A percentile compares a stretch with the other conserved stretches of the same genome.
Evolutionary conservation across 2,329 filamentous ascomycete genomes (phyloP).

Genomic region (Botrytis sinoallii): DNA sequence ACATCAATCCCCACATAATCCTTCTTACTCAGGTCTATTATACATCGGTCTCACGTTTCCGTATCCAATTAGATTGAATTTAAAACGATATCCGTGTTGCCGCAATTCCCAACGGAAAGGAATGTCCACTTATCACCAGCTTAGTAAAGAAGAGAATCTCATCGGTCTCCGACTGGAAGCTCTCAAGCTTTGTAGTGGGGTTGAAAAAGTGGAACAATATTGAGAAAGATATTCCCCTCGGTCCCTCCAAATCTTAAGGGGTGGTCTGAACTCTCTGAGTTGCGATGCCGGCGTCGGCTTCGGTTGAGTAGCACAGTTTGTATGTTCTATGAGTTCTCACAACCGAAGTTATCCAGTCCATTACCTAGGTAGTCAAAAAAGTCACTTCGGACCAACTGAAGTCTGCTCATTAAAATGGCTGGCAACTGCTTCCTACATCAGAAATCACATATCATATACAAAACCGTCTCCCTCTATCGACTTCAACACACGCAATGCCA

Average conservation of each 20-base stretch:
- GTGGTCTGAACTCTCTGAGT: background rate
- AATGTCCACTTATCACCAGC: background rate
- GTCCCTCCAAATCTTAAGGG: background rate
- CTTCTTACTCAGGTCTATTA: background rate
- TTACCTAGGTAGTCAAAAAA: background rate
- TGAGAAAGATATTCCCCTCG: constrained; percentile 6
- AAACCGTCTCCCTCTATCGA: background rate
- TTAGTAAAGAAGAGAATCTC: background rate
- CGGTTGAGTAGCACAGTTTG: background rate
- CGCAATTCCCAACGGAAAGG: constrained; percentile 9
- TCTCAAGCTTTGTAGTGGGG: constrained; percentile 4
- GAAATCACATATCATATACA: background rate
- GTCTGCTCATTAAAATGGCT: background rate
- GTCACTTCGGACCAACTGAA: background rate
- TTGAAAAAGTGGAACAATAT: constrained; percentile 8
- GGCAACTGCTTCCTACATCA: background rate
- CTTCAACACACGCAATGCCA: background rate
- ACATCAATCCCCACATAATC: background rate
- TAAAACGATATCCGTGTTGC: background rate
- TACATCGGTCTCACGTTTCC: background rate
- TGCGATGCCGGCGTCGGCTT: constrained; percentile 12
- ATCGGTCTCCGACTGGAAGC: background rate
- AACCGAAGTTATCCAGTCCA: background rate
- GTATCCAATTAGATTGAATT: background rate
- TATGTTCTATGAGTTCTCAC: background rate